Evolutionary conservation across 352 stramenopile species (phyloP).

Genomic region (Globisporangium sylvaticum): DNA sequence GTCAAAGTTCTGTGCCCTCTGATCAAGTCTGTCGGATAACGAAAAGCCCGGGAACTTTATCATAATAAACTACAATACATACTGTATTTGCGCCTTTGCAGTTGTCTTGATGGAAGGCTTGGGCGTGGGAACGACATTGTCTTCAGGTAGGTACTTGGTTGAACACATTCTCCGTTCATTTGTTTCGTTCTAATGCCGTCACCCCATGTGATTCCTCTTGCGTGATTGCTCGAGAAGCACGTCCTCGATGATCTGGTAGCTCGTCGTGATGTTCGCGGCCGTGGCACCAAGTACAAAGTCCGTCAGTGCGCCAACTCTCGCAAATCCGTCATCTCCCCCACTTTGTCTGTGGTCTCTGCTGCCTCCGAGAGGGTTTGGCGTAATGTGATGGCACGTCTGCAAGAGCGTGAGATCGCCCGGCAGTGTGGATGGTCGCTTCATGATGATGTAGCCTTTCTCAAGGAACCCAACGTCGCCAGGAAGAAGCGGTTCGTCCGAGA

Average conservation of each 20-base stretch:
- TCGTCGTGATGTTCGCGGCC: constrained; percentile 19
- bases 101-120: too few species aligned
- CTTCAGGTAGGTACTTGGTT: too few species aligned
- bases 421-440: constrained; percentile 18
- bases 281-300: constrained; percentile 25
- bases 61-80: background rate
- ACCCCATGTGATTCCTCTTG: background rate
- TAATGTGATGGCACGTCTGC: constrained; percentile 22
- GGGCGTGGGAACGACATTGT: too few species aligned
- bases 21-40: background rate
- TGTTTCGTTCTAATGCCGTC: too few species aligned
- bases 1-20: background rate
- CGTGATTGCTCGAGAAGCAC: constrained; percentile 14
- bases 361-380: constrained; percentile 7
- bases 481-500: constrained; percentile 28
- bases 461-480: constrained; percentile 31
- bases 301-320: constrained; percentile 16
- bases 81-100: too few species aligned
- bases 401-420: constrained; percentile 13
- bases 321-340: background rate
- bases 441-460: constrained; percentile 38
- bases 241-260: constrained; percentile 24
- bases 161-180: too few species aligned
- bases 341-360: background rate
- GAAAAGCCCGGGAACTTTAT: background rate